Evolutionary conservation across 2,329 filamentous ascomycete species (phyloP).

Genomic region (Colletotrichum sp.): DNA sequence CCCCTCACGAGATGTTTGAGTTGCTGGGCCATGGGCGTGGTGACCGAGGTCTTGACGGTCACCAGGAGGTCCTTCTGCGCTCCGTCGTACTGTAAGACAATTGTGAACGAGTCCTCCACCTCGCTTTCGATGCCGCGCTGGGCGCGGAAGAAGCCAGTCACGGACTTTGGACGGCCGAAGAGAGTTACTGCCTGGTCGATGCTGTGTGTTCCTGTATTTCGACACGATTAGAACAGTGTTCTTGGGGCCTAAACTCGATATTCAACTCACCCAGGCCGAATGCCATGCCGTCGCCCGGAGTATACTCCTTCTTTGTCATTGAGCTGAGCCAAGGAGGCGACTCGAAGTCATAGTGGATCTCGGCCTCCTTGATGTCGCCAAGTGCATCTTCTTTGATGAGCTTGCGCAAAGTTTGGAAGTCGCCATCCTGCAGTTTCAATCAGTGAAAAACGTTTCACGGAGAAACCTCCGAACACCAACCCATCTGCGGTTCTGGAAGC

Average conservation of each 20-base stretch:
- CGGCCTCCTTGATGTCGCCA: slow-evolving; percentile 68
- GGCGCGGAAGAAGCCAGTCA: slow-evolving; percentile 62
- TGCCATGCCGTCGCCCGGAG: slow-evolving; percentile 43
- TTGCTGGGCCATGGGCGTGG: slow-evolving; percentile 64
- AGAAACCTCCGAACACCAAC: too few relatives aligned
- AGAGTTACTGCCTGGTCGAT: slow-evolving; percentile 65
- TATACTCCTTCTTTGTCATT: slow-evolving; percentile 36
- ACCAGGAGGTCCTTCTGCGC: slow-evolving; percentile 53
- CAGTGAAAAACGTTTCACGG: too few relatives aligned
- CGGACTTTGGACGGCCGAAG: slow-evolving; percentile 61
- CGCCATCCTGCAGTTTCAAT: slow-evolving; percentile 48
- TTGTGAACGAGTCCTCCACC: slow-evolving; percentile 56
- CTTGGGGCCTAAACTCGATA: slow-evolving; percentile 44
- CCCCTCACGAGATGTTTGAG: slow-evolving; percentile 68
- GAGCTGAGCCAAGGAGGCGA: slow-evolving; percentile 41
- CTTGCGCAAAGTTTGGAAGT: slow-evolving; percentile 65
- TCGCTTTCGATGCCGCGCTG: slow-evolving; percentile 50
- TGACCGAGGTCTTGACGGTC: slow-evolving; percentile 64
- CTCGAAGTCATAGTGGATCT: slow-evolving; percentile 69
- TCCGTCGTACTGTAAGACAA: slow-evolving; percentile 62
- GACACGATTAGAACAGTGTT: background rate
- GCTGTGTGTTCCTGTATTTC: slow-evolving; percentile 57
- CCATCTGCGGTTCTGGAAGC: slow-evolving; percentile 51
- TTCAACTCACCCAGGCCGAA: slow-evolving; percentile 42
- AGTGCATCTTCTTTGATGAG: slow-evolving; percentile 58